Conservation (phyloP, 257 asterid species). For the Anisodus acutangulus region DNA sequence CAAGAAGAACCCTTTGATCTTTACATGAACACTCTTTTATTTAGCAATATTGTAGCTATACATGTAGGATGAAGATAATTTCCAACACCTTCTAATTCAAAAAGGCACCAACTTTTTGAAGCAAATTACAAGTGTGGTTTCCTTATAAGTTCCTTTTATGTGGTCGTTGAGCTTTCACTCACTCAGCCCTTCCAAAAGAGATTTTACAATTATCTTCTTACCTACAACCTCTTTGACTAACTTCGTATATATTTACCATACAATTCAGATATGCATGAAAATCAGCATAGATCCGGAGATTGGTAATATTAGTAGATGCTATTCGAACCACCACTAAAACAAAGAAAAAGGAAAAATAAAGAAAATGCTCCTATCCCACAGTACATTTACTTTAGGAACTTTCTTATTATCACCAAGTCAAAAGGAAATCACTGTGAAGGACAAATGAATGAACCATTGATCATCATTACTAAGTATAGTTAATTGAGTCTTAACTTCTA, state of each 20-base stretch:
- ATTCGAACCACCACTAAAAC: not conserved
- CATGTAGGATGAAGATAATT: not conserved
- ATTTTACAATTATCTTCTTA: not conserved
- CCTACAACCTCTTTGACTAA: slow-evolving; percentile 26
- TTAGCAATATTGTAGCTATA: not conserved
- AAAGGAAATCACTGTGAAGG: not conserved
- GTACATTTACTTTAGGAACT: not conserved
- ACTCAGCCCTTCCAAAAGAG: slow-evolving; percentile 20
- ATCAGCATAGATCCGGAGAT: no score
- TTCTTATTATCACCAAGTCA: not conserved
- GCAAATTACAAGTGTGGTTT: not conserved
- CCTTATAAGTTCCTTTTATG: not conserved
- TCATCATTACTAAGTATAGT: not conserved
- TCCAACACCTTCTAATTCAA: slow-evolving; percentile 28
- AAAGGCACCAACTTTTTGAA: slow-evolving; percentile 18
- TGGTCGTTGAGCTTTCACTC: not conserved
- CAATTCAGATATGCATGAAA: not conserved
- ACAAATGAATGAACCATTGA: not conserved
- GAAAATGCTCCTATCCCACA: not conserved
- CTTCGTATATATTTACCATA: not conserved
- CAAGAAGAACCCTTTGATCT: not conserved
- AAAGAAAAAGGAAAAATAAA: not conserved
- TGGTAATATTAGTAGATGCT: no score
- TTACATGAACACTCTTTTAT: slow-evolving; percentile 25
- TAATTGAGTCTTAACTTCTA: not conserved